Evolutionary conservation across 2,329 filamentous ascomycete species (phyloP), one percentile per base, ranked within the genome.

Genomic region (Westerdykella ornata): DNA sequence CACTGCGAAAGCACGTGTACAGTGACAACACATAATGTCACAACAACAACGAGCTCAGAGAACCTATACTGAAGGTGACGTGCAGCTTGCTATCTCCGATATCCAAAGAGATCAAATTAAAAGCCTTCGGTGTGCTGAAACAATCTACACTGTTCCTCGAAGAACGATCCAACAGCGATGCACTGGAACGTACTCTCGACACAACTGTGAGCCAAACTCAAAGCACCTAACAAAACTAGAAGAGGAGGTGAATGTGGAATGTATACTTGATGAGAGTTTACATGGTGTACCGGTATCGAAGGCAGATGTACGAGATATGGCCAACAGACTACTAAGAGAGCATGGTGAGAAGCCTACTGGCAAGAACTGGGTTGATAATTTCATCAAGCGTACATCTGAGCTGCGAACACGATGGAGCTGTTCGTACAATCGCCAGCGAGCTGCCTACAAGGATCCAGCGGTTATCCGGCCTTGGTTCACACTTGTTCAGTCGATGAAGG

Each of bases 301-400:
- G 15, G 35, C 36, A 41, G 17, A 38, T 40, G 43, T 55, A 7
- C 32, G 39, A 47, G 45, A 44, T 42, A 55, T 53, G 33, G 48
- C 46, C 2, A 38, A 54, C 46, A 31, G 32, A 33, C 35, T 52
- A 31, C 44, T 51, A 12, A 19, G 13, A 16, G 36, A 39, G 38
- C 49, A 45, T 7, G 26, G 35, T 26, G 12, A 13, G 2, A 26
- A 42, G 29, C 32, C 32, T 38, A 35, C 39, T 42, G 38, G 49
- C 31, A 49, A 46, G 14, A 41, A 51, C 34, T 54, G 37, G 49
- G 40, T 43, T 35, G n/a, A 42, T 26, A 44, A 35, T 20, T 54
- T 54, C 38, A 30, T 54, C 17, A 26, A 48, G 35, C 51, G 49
- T 15, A 36, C 18, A 32, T 26, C 30, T 42, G 33, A 49, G 42